phyloP scores from a whole-genome alignment of 345 rosid species.

The Turnera subulata region DNA sequence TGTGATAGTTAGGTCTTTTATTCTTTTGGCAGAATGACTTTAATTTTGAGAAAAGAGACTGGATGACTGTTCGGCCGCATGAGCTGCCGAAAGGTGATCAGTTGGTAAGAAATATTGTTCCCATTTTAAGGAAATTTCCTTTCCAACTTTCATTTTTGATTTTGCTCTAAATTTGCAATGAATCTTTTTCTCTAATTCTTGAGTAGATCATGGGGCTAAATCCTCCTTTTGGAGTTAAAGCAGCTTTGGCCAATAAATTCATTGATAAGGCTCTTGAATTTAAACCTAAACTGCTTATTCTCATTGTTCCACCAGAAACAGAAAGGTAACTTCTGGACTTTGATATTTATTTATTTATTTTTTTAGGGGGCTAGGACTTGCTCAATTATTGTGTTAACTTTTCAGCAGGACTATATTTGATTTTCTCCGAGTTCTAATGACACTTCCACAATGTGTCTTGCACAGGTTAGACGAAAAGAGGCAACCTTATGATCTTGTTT shows the following conservation, averaged over 20 bases:
- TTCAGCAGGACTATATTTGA: no score
- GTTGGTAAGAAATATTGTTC: slow-evolving; percentile 49
- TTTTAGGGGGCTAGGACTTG: no score
- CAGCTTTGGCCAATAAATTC: slow-evolving; percentile 70
- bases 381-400: no score
- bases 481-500: slow-evolving; percentile 58
- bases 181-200: slow-evolving; percentile 10
- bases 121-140: neutral
- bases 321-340: slow-evolving; percentile 43
- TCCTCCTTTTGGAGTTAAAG: slow-evolving; percentile 92
- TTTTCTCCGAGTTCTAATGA: no score
- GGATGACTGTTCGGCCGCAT: slow-evolving; percentile 59
- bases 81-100: slow-evolving; percentile 71
- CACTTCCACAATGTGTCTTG: neutral
- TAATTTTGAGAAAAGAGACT: slow-evolving; percentile 74
- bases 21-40: slow-evolving; percentile 52
- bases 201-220: slow-evolving; percentile 88
- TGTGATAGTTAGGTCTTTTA: slow-evolving; percentile 1
- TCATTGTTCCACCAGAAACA: slow-evolving; percentile 85
- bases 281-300: slow-evolving; percentile 80
- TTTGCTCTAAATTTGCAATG: neutral
- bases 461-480: slow-evolving; percentile 72
- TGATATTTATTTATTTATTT: no score
- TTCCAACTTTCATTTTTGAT: neutral
- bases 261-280: slow-evolving; percentile 80